Conservation (phyloP, 805 yeast genomes). For the Metschnikowia kofuensis region DNA sequence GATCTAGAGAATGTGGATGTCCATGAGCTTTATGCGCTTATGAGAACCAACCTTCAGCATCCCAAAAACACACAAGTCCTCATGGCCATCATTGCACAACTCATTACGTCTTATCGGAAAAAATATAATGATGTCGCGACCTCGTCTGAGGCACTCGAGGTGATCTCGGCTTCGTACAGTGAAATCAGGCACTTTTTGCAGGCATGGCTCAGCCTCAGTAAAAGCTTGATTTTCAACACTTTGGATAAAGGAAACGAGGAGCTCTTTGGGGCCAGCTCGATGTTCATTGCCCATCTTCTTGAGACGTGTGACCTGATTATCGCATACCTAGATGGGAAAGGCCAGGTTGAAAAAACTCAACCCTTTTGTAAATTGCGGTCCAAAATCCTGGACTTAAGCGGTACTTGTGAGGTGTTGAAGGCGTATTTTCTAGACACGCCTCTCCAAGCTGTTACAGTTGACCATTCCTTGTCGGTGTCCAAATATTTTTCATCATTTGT, state of each 20-base stretch:
- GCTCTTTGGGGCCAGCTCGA: conserved; percentile 22
- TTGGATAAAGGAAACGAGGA: conserved; percentile 22
- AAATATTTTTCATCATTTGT: conserved; percentile 7
- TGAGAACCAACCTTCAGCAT: conserved; percentile 12
- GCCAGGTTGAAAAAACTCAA: neutral
- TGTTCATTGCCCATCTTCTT: conserved; percentile 8
- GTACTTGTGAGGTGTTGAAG: conserved; percentile 5
- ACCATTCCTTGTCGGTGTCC: neutral
- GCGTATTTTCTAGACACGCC: conserved; percentile 15
- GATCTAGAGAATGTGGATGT: conserved; percentile 3
- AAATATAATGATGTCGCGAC: neutral
- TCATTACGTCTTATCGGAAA: conserved; percentile 3
- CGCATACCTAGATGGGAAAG: conserved; percentile 1
- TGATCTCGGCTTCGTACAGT: neutral
- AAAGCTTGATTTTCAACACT: conserved; percentile 14
- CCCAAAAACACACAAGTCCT: conserved; percentile 15
- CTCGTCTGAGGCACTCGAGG: conserved; percentile 17
- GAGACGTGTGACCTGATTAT: conserved; percentile 6
- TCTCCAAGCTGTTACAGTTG: neutral
- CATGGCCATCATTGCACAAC: conserved; percentile 7
- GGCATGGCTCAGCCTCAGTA: conserved; percentile 14
- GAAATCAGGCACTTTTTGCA: conserved; percentile 7
- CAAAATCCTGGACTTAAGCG: neutral
- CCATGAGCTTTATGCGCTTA: conserved; percentile 7
- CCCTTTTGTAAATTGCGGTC: conserved; percentile 1